Conservation (phyloP, 2,329 filamentous ascomycete genomes). For the Trichoderma cornu-damae region DNA sequence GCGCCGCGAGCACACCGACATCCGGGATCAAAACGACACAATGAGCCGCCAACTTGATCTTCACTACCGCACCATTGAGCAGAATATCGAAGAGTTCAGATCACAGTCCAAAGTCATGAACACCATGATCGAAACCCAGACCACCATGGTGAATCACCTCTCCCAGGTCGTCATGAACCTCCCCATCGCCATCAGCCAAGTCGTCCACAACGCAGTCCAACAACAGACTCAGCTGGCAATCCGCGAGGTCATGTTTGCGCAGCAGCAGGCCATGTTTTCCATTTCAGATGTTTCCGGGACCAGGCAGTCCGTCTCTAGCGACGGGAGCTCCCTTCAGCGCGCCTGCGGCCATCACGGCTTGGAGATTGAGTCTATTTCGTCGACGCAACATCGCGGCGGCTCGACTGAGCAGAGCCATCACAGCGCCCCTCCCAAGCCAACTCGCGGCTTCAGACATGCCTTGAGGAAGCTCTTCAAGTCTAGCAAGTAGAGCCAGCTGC, state of each 20-base stretch:
- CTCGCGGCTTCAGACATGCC: background rate
- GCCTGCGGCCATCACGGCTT: background rate
- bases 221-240: conserved; percentile 24
- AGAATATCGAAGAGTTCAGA: conserved; percentile 21
- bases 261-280: conserved; percentile 23
- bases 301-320: background rate
- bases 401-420: background rate
- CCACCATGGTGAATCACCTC: conserved; percentile 24
- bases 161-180: conserved; percentile 26
- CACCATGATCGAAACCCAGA: conserved; percentile 23
- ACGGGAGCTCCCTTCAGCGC: background rate
- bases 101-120: conserved; percentile 21
- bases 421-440: background rate
- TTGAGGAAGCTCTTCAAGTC: background rate
- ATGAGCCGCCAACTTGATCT: conserved; percentile 29
- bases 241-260: conserved; percentile 22
- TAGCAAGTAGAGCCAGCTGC: background rate
- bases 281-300: background rate
- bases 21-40: conserved; percentile 26
- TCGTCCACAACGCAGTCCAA: conserved; percentile 25
- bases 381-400: background rate
- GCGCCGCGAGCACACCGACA: conserved; percentile 20
- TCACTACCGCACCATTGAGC: conserved; percentile 23
- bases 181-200: conserved; percentile 26
- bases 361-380: conserved; percentile 3